Evolutionary conservation across 768 basidiomycete species (phyloP).

Genomic region (Cantharellus cinnabarinus): DNA sequence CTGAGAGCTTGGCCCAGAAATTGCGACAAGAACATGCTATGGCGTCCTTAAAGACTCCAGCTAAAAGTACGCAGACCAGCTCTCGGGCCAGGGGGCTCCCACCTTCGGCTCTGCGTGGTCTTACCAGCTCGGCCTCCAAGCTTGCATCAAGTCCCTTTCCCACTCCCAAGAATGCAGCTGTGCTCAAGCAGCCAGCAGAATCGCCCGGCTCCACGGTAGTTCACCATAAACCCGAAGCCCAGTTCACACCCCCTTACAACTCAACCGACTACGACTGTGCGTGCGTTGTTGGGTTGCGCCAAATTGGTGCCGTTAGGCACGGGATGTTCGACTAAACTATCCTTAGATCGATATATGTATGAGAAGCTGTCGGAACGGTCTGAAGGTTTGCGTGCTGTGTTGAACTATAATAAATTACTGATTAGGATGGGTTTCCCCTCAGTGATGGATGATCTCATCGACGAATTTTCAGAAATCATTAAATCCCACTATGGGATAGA

Average conservation of each 20-base stretch:
- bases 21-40: constrained; percentile 16
- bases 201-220: background rate
- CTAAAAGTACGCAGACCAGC: background rate
- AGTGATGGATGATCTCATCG: constrained; percentile 78
- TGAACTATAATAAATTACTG: background rate
- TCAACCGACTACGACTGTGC: background rate
- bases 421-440: background rate
- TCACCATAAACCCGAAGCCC: background rate
- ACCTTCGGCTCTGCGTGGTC: background rate
- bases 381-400: constrained; percentile 31
- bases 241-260: background rate
- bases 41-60: constrained; percentile 9
- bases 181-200: background rate
- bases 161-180: background rate
- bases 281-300: too few species aligned
- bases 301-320: too few species aligned
- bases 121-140: background rate
- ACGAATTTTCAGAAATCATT: constrained; percentile 62
- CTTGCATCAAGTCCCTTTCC: background rate
- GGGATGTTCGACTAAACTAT: background rate
- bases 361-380: constrained; percentile 74
- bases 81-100: background rate
- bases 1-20: constrained; percentile 13
- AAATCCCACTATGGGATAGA: constrained; percentile 44
- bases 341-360: constrained; percentile 76